Conservation (phyloP, 2,329 filamentous ascomycete species). For the Neoascochyta sp. region DNA sequence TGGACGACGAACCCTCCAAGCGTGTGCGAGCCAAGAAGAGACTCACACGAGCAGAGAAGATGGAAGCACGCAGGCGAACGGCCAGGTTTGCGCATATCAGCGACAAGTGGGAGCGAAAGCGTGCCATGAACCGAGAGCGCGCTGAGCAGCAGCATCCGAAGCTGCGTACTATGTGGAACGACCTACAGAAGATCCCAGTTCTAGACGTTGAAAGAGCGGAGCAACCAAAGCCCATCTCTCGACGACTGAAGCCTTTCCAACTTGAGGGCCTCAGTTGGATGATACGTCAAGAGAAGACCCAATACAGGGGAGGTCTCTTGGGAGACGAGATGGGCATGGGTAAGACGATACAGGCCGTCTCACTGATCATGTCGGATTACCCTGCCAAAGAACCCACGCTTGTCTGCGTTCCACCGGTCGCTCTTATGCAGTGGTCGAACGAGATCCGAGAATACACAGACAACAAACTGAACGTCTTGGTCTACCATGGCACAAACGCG, state of each 20-base stretch:
- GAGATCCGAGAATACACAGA: constrained; percentile 67
- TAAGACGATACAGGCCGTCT: constrained; percentile 97
- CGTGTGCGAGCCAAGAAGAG: constrained; percentile 24
- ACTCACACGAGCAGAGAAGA: constrained; percentile 20
- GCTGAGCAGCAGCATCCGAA: constrained; percentile 75
- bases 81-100: constrained; percentile 33
- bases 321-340: constrained; percentile 99
- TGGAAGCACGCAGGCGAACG: constrained; percentile 15
- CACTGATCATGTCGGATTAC: constrained; percentile 96
- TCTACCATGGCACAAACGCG: constrained; percentile 82
- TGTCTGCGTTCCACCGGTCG: constrained; percentile 87
- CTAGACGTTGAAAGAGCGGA: constrained; percentile 62
- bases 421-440: constrained; percentile 85
- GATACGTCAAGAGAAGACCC: constrained; percentile 77
- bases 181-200: constrained; percentile 64
- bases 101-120: constrained; percentile 41
- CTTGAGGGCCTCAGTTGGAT: constrained; percentile 94
- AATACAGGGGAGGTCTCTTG: constrained; percentile 84
- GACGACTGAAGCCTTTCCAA: constrained; percentile 87
- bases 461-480: constrained; percentile 82
- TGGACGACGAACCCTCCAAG: constrained; percentile 9
- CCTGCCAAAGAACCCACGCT: constrained; percentile 78
- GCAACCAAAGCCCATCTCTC: constrained; percentile 74
- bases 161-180: constrained; percentile 79
- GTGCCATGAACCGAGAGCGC: constrained; percentile 57